Base-by-base conservation (phyloP, 208 protist genomes). In the Angomonas deanei region DNA sequence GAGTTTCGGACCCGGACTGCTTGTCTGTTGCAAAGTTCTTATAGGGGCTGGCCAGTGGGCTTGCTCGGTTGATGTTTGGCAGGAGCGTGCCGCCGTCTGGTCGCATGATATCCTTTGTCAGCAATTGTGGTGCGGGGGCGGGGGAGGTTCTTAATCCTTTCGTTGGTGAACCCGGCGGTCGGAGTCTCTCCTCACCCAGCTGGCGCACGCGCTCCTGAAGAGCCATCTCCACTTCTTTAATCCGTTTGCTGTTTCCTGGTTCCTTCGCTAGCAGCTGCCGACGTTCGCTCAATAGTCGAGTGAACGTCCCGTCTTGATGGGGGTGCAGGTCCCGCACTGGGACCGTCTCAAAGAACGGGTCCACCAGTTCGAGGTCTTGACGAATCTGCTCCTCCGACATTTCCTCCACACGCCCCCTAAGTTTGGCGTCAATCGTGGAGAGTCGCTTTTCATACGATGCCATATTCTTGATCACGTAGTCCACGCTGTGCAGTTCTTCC, bases 281-380 rank as follows among this genome's bases (percentile, higher is more conserved):
- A 58, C 84, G 17, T 26, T 68, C 67, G 32, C 61, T 64, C 3
- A 69, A 64, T n/a, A 88, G 47, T 39, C 80, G 65, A n/a, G 27
- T 64, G 57, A 93, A 93, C 53, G 72, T 48, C 6, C 42, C 33
- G 62, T 92, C 86, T 19, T 84, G 67, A 70, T 92, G 84, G 24
- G 87, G 78, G 28, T 74, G 77, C 26, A 92, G 66, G 11, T 70
- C 50, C 36, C 63, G 54, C 24, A 93, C 60, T 17, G 86, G 86
- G 21, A 93, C 74, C 32, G 78, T 80, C 19, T 80, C 67, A n/a
- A 78, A 78, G 31, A 71, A 53, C 71, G 78, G 81, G 36, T 69
- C 61, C 17, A 89, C 68, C 19, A 68, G 8, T 38, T 23, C 58
- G 21, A 77, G 76, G 54, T 86, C 79, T 47, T 60, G 47, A 19